A percentile compares a stretch with the other conserved stretches of the same genome.
phyloP scores from a whole-genome alignment of 192 early-diverging fungal genomes.

The Umbelopsis sp. region DNA sequence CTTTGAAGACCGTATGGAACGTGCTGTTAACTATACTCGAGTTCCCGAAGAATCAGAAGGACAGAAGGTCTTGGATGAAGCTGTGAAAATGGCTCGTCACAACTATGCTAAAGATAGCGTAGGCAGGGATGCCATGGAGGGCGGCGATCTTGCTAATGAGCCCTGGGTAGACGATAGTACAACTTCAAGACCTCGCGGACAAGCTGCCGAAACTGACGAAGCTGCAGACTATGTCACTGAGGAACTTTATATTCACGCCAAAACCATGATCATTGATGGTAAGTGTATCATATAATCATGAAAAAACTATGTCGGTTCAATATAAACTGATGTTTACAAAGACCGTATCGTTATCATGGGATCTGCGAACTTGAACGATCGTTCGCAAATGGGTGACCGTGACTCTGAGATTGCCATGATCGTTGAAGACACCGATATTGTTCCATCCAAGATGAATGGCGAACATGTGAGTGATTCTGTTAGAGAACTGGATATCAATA shows the following conservation, averaged over 20 bases:
- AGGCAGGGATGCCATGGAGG: slow-evolving; percentile 33
- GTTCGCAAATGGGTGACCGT: slow-evolving; percentile 83
- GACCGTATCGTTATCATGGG: slow-evolving; percentile 84
- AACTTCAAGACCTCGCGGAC: slow-evolving; percentile 10
- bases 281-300: not conserved
- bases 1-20: slow-evolving; percentile 9
- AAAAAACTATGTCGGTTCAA: no score
- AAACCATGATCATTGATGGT: slow-evolving; percentile 86
- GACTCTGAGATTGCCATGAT: slow-evolving; percentile 90
- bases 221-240: slow-evolving; percentile 68
- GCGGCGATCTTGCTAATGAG: slow-evolving; percentile 29
- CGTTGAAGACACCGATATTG: slow-evolving; percentile 70
- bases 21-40: slow-evolving; percentile 31
- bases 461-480: slow-evolving; percentile 38
- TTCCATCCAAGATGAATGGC: slow-evolving; percentile 77
- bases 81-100: not conserved
- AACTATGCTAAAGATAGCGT: slow-evolving; percentile 17
- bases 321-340: not conserved
- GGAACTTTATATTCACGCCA: slow-evolving; percentile 87
- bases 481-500: not conserved
- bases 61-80: not conserved
- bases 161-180: slow-evolving; percentile 30
- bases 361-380: slow-evolving; percentile 91
- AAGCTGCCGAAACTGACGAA: slow-evolving; percentile 19
- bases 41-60: slow-evolving; percentile 28